These are phyloP conservation scores for Puccinellia tenuiflora DNA, from an alignment of 176 grass and related monocot species.

Conservation along the genomic window DNA sequence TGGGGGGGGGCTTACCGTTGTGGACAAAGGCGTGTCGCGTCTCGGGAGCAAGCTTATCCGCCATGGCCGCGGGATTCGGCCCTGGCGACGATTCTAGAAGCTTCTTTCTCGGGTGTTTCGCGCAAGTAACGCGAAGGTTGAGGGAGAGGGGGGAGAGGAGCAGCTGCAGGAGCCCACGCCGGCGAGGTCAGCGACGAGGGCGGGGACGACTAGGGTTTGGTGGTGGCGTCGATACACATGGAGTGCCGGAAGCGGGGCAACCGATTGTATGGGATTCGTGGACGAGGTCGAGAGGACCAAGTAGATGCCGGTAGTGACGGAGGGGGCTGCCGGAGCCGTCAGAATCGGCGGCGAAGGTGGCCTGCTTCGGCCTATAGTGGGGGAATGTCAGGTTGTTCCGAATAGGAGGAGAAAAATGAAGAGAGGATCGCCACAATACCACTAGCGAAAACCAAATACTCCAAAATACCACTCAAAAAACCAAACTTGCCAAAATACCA, in stretches of 20 bases:
- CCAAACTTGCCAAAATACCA: too few species aligned
- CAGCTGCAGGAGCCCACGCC: not conserved
- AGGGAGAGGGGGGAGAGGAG: not conserved
- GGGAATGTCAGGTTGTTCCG: not conserved
- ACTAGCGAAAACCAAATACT: too few species aligned
- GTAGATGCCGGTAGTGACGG: not conserved
- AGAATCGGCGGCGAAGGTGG: not conserved
- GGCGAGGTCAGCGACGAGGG: not conserved
- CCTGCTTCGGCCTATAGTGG: not conserved
- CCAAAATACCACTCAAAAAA: too few species aligned
- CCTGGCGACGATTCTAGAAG: not conserved
- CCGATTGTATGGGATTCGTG: not conserved
- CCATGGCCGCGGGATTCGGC: slow-evolving; percentile 28
- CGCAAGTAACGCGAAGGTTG: not conserved
- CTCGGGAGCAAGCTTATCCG: slow-evolving; percentile 87
- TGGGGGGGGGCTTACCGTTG: slow-evolving; percentile 39
- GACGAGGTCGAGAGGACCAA: not conserved
- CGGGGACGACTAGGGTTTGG: not conserved
- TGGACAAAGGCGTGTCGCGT: slow-evolving; percentile 75
- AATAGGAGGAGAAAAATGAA: too few species aligned
- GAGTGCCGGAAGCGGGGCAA: not conserved
- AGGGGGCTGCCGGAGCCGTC: not conserved
- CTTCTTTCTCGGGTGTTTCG: not conserved
- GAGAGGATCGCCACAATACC: too few species aligned
- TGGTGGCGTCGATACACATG: not conserved